A percentile compares a stretch with the other conserved stretches of the same genome.
phyloP scores from a whole-genome alignment of 2,329 filamentous ascomycete genomes.

The Hypoxylon sp. region DNA sequence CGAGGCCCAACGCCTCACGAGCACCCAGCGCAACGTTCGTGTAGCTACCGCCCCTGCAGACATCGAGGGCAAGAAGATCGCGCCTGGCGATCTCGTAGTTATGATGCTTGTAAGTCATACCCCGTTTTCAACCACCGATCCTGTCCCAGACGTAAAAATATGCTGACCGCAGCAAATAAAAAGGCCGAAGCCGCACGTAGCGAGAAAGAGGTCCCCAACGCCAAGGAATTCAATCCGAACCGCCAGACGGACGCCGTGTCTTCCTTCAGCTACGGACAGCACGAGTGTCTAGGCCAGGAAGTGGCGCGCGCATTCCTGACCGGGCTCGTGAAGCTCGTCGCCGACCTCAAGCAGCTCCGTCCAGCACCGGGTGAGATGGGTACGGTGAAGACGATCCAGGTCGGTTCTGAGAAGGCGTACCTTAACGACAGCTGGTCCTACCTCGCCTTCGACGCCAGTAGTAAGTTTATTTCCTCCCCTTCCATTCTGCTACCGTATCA shows the following conservation, averaged over 20 bases:
- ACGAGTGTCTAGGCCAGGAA: constrained; percentile 59
- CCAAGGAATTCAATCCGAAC: constrained; percentile 57
- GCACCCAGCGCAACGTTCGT: constrained; percentile 55
- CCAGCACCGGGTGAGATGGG: constrained; percentile 61
- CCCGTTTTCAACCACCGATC: neutral
- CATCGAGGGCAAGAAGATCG: constrained; percentile 54
- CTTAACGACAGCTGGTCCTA: constrained; percentile 63
- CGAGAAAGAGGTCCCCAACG: constrained; percentile 52
- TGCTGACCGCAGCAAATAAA: constrained; percentile 8
- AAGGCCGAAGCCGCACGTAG: constrained; percentile 56
- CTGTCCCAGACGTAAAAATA: neutral
- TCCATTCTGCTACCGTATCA: neutral
- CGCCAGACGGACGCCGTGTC: constrained; percentile 56
- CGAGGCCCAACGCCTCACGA: constrained; percentile 58
- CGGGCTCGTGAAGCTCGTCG: constrained; percentile 57
- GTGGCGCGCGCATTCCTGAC: constrained; percentile 56
- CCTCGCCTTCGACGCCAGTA: constrained; percentile 58
- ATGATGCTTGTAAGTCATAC: constrained; percentile 54
- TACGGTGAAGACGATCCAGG: constrained; percentile 57
- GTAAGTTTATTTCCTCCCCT: constrained; percentile 51
- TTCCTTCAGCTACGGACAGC: constrained; percentile 60
- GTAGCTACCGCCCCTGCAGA: constrained; percentile 51
- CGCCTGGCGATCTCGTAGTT: constrained; percentile 56
- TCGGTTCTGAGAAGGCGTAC: constrained; percentile 56
- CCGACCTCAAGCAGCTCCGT: constrained; percentile 58